These are phyloP conservation scores for Pezicula rhizophila DNA, from an alignment of 2,329 filamentous ascomycete species.

Conservation along the genomic window DNA sequence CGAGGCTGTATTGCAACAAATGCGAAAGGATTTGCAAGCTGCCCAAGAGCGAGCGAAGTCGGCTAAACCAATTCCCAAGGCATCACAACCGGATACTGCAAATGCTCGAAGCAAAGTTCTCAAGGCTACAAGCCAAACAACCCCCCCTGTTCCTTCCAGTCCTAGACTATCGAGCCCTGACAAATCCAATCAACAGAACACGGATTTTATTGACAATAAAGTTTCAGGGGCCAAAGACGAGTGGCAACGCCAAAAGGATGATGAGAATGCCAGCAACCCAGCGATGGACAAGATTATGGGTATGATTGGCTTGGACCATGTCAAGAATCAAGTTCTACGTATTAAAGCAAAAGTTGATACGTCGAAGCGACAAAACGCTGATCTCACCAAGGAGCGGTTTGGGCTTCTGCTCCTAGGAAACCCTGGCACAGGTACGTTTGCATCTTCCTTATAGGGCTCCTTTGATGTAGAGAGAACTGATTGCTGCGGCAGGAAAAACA, in stretches of 20 bases:
- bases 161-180: background rate
- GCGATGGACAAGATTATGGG: conserved; percentile 59
- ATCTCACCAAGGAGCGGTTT: conserved; percentile 53
- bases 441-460: background rate
- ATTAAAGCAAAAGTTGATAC: conserved; percentile 61
- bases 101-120: no score
- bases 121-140: background rate
- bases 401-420: conserved; percentile 63
- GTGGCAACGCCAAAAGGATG: conserved; percentile 56
- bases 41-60: conserved; percentile 29
- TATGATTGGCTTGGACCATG: conserved; percentile 65
- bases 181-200: conserved; percentile 10
- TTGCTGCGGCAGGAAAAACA: conserved; percentile 44
- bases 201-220: conserved; percentile 14
- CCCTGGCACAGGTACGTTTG: conserved; percentile 59
- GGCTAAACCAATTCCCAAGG: background rate
- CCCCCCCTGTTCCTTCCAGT: background rate
- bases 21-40: conserved; percentile 38
- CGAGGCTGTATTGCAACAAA: conserved; percentile 37
- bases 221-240: conserved; percentile 36
- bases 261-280: conserved; percentile 42
- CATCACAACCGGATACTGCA: background rate
- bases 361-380: conserved; percentile 47
- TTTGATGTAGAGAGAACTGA: conserved; percentile 39
- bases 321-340: conserved; percentile 57